Evolutionary conservation across 495 filamentous ascomycete species (phyloP).

Genomic region (Aspergillus cavernicola): DNA sequence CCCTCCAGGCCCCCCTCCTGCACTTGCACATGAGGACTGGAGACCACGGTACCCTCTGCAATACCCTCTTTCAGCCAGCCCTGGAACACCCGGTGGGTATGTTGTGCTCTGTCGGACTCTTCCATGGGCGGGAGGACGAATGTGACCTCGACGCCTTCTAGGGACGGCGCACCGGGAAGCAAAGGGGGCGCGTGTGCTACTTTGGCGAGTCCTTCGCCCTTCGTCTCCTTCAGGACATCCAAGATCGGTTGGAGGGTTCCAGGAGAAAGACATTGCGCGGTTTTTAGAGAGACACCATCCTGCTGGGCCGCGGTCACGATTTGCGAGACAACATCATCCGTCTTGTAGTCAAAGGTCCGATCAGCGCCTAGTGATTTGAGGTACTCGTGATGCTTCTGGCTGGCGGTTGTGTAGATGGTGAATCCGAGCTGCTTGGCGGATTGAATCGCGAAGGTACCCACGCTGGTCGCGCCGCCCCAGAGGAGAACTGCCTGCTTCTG

Average conservation of each 20-base stretch:
- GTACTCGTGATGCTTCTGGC: constrained; percentile 38
- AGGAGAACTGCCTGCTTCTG: constrained; percentile 37
- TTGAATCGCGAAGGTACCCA: constrained; percentile 42
- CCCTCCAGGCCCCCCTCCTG: constrained; percentile 6
- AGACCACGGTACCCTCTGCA: constrained; percentile 5
- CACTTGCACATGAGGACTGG: constrained; percentile 6
- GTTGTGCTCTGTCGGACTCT: constrained; percentile 20
- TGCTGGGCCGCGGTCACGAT: constrained; percentile 34
- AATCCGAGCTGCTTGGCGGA: constrained; percentile 38
- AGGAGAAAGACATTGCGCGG: constrained; percentile 26
- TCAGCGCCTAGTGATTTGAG: constrained; percentile 42
- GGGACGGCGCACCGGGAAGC: constrained; percentile 20
- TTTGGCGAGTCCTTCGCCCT: constrained; percentile 22
- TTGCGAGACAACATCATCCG: constrained; percentile 30
- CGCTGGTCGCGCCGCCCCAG: constrained; percentile 48
- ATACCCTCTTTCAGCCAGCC: constrained; percentile 31
- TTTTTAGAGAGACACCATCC: constrained; percentile 30
- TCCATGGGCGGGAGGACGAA: constrained; percentile 26
- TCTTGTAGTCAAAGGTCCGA: constrained; percentile 43
- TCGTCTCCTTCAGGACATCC: constrained; percentile 29
- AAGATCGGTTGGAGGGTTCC: constrained; percentile 19
- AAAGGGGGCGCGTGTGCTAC: constrained; percentile 28
- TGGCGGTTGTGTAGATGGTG: constrained; percentile 44
- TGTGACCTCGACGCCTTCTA: constrained; percentile 29
- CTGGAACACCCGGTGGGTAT: constrained; percentile 32